phyloP scores from a whole-genome alignment of 768 basidiomycete species.

The Xanthoconium stramineum region DNA sequence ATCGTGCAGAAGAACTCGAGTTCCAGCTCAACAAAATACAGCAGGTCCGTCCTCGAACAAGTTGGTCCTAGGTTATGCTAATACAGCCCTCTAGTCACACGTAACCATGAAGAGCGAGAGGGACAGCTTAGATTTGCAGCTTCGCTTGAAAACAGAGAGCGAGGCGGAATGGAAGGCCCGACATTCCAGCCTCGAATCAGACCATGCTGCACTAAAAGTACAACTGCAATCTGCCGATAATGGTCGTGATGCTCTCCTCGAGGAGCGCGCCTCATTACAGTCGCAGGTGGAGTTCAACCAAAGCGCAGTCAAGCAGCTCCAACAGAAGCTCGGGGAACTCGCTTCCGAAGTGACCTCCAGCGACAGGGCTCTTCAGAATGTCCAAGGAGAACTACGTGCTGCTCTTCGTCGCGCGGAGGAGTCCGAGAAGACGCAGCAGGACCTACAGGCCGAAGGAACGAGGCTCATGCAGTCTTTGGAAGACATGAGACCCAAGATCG shows the following conservation, averaged over 20 bases:
- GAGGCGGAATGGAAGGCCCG: slow-evolving; percentile 48
- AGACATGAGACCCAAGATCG: slow-evolving; percentile 83
- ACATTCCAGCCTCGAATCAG: slow-evolving; percentile 44
- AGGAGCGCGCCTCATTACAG: slow-evolving; percentile 51
- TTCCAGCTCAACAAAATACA: slow-evolving; percentile 77
- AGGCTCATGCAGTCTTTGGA: slow-evolving; percentile 76
- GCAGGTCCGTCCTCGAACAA: slow-evolving; percentile 48
- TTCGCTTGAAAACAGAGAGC: slow-evolving; percentile 39
- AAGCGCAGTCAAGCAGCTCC: slow-evolving; percentile 47
- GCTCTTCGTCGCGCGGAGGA: slow-evolving; percentile 70
- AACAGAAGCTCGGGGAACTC: slow-evolving; percentile 57
- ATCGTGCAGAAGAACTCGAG: slow-evolving; percentile 80
- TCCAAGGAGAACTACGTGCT: slow-evolving; percentile 63
- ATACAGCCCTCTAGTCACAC: slow-evolving; percentile 43
- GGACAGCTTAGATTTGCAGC: slow-evolving; percentile 50
- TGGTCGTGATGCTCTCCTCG: slow-evolving; percentile 45
- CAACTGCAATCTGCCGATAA: slow-evolving; percentile 43
- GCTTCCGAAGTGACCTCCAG: slow-evolving; percentile 50
- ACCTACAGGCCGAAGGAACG: slow-evolving; percentile 75
- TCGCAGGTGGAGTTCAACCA: slow-evolving; percentile 45
- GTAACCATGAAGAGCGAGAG: slow-evolving; percentile 57
- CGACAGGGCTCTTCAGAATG: slow-evolving; percentile 54
- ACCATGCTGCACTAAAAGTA: slow-evolving; percentile 36
- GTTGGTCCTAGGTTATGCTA: background rate
- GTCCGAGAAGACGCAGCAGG: slow-evolving; percentile 67